Evolutionary conservation across 2,329 filamentous ascomycete species (phyloP).

Genomic region (Apiospora hydei): DNA sequence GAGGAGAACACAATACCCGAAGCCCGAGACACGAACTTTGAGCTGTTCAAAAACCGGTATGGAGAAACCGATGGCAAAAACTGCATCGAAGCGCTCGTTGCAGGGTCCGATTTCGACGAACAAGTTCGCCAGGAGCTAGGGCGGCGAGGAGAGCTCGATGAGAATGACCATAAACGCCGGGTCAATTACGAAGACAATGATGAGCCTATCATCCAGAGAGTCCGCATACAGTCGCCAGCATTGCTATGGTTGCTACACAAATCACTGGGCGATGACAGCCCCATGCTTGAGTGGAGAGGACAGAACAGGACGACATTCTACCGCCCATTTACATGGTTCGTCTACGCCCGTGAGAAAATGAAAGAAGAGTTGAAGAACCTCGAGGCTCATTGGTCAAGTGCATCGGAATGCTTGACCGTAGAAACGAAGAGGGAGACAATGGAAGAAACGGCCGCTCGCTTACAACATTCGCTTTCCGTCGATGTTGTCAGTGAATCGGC

Average conservation of each 20-base stretch:
- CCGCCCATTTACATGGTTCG: background rate
- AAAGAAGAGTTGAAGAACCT: background rate
- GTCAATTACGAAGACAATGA: background rate
- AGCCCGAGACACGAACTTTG: background rate
- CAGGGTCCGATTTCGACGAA: background rate
- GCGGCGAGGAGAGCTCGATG: background rate
- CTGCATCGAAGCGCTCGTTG: background rate
- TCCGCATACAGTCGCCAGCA: background rate
- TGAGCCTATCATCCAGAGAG: background rate
- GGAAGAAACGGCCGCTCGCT: background rate
- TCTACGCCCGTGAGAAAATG: background rate
- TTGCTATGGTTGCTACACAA: background rate
- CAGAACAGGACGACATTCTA: background rate
- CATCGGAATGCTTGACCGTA: background rate
- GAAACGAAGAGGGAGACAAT: background rate
- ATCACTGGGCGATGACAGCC: background rate
- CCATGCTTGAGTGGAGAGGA: background rate
- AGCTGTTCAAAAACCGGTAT: constrained; percentile 5
- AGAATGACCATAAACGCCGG: background rate
- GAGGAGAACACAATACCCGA: background rate
- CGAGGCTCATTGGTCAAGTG: background rate
- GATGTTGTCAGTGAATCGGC: too few species aligned
- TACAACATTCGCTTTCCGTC: background rate
- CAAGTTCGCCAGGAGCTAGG: background rate
- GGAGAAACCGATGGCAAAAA: background rate